phyloP scores from a whole-genome alignment of 2,329 filamentous ascomycete genomes.

The Pestalotiopsis fici region DNA sequence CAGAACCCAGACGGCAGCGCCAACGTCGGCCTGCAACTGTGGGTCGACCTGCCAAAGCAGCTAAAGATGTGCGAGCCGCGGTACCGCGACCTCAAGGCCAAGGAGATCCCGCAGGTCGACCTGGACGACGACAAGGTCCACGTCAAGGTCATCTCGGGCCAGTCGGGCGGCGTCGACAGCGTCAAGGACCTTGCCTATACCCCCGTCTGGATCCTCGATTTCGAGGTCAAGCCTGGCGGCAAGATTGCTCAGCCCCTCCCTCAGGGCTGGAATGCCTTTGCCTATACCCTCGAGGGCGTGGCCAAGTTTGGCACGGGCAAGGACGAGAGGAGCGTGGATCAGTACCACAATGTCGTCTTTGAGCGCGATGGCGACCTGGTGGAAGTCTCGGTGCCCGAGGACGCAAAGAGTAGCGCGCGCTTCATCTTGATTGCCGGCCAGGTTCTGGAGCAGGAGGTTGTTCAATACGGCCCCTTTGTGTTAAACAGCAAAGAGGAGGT shows the following conservation, averaged over 20 bases:
- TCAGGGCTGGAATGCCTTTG: slow-evolving; percentile 84
- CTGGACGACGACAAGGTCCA: slow-evolving; percentile 72
- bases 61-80: slow-evolving; percentile 89
- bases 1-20: slow-evolving; percentile 73
- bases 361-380: slow-evolving; percentile 77
- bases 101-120: slow-evolving; percentile 76
- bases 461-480: slow-evolving; percentile 74
- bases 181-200: slow-evolving; percentile 93
- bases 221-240: slow-evolving; percentile 79
- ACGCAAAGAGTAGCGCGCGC: slow-evolving; percentile 52
- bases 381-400: slow-evolving; percentile 67
- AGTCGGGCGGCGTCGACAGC: slow-evolving; percentile 80
- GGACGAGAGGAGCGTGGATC: slow-evolving; percentile 54
- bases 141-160: slow-evolving; percentile 89
- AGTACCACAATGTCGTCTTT: slow-evolving; percentile 90
- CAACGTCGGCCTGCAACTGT: slow-evolving; percentile 89
- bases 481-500: slow-evolving; percentile 63
- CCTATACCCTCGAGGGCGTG: slow-evolving; percentile 78
- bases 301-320: slow-evolving; percentile 61
- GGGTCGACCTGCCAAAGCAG: slow-evolving; percentile 84
- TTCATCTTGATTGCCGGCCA: slow-evolving; percentile 70
- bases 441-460: slow-evolving; percentile 68
- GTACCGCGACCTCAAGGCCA: slow-evolving; percentile 80
- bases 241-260: slow-evolving; percentile 75
- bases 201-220: slow-evolving; percentile 92